These are phyloP conservation scores for Thalassiosira mediterranea DNA, from an alignment of 352 stramenopile genomes.

Conservation along the genomic window DNA sequence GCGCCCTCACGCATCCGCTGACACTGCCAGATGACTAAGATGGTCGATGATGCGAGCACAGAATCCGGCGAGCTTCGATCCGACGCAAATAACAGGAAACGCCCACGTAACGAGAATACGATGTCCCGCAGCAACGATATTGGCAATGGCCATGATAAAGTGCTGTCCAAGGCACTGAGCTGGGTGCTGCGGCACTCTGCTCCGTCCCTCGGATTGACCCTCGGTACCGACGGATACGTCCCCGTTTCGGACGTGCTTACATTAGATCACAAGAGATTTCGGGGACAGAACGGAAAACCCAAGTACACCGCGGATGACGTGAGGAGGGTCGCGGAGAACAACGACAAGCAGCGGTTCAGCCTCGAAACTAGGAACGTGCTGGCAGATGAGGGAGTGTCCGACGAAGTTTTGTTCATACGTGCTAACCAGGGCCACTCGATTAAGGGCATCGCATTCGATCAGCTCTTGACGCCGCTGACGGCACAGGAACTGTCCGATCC, in stretches of 20 bases:
- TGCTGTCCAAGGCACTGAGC: conserved; percentile 53
- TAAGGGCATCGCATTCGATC: conserved; percentile 50
- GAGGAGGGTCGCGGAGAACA: conserved; percentile 61
- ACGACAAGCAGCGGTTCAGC: conserved; percentile 75
- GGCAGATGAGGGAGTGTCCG: not conserved
- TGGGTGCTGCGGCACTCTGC: conserved; percentile 71
- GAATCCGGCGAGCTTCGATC: no score
- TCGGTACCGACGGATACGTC: conserved; percentile 66
- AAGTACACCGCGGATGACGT: conserved; percentile 61
- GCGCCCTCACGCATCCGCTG: no score
- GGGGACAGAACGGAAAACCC: not conserved
- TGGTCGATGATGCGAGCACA: no score
- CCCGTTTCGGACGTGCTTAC: conserved; percentile 62
- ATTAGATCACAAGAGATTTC: conserved; percentile 53
- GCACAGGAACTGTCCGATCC: conserved; percentile 48
- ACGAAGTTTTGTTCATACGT: conserved; percentile 69
- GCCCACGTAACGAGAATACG: no score
- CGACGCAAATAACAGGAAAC: no score
- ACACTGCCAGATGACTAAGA: no score
- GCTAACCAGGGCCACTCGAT: conserved; percentile 82
- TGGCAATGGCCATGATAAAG: not conserved
- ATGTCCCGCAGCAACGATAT: no score
- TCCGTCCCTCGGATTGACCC: conserved; percentile 56
- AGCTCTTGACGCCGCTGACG: conserved; percentile 58
- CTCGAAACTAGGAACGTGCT: conserved; percentile 36